Evolutionary conservation across 768 basidiomycete species (phyloP).

Genomic region (Pulveroboletus sp.): DNA sequence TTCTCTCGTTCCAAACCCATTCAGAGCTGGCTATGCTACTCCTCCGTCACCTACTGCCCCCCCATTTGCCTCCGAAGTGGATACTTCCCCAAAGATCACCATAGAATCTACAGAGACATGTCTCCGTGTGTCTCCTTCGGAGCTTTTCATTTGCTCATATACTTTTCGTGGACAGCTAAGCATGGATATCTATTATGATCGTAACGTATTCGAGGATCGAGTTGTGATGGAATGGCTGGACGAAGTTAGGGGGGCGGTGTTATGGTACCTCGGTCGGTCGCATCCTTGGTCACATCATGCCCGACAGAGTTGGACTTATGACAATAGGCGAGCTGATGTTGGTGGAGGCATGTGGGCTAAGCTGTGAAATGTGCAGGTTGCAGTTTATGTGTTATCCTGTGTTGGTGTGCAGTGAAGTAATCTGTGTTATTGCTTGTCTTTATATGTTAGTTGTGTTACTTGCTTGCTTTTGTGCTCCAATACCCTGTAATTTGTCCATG

Average conservation of each 20-base stretch:
- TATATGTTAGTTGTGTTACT: too few species aligned
- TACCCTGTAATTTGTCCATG: too few species aligned
- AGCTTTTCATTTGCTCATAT: constrained; percentile 40
- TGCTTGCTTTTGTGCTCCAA: too few species aligned
- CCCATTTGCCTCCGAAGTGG: background rate
- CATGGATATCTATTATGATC: constrained; percentile 37
- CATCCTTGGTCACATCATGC: background rate
- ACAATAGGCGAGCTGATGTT: too few species aligned
- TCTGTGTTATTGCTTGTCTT: too few species aligned
- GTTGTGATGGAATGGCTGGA: constrained; percentile 44
- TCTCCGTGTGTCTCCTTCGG: constrained; percentile 42
- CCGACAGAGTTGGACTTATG: too few species aligned
- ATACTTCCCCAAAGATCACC: constrained; percentile 7
- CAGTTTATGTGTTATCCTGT: too few species aligned
- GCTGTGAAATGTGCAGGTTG: too few species aligned
- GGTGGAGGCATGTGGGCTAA: too few species aligned
- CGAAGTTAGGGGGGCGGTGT: constrained; percentile 36
- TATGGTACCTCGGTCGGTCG: constrained; percentile 28
- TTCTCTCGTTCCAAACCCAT: constrained; percentile 12
- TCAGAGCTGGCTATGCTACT: constrained; percentile 4
- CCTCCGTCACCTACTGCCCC: background rate
- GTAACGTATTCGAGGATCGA: constrained; percentile 40
- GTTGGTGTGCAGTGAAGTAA: too few species aligned
- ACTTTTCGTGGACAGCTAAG: constrained; percentile 31
- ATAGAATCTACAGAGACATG: constrained; percentile 5